A percentile compares a stretch with the other conserved stretches of the same genome.
Evolutionary conservation across 768 basidiomycete genomes (phyloP).

Genomic region (Crassisporium funariophilum): DNA sequence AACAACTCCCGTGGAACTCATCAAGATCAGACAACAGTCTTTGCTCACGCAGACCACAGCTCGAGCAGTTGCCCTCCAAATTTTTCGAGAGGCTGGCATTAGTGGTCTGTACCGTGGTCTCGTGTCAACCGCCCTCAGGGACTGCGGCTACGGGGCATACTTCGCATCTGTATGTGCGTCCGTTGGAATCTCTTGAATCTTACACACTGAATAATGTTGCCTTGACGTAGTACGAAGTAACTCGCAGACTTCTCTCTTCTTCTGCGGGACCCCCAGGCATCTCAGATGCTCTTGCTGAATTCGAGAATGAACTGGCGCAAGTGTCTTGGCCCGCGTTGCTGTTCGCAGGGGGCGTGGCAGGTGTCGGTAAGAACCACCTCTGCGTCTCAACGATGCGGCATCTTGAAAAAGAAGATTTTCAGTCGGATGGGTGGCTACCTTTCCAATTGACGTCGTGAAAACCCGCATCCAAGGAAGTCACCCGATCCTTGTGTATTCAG

Average conservation of each 20-base stretch:
- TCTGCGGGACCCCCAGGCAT: slow-evolving; percentile 21
- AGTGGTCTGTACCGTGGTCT: slow-evolving; percentile 78
- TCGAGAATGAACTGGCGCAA: slow-evolving; percentile 37
- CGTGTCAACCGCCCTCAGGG: slow-evolving; percentile 71
- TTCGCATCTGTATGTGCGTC: slow-evolving; percentile 66
- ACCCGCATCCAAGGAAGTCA: slow-evolving; percentile 76
- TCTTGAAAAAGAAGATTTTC: no score
- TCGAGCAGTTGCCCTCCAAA: slow-evolving; percentile 52
- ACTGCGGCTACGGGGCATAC: slow-evolving; percentile 85
- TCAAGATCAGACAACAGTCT: slow-evolving; percentile 85
- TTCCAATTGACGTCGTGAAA: slow-evolving; percentile 89
- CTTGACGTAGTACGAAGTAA: slow-evolving; percentile 60
- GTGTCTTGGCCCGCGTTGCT: slow-evolving; percentile 60
- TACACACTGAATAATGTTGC: not conserved
- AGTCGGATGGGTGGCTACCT: slow-evolving; percentile 80
- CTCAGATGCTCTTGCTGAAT: slow-evolving; percentile 41
- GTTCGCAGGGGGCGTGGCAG: slow-evolving; percentile 76
- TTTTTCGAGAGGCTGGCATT: slow-evolving; percentile 58
- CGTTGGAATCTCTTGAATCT: not conserved
- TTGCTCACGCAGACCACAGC: slow-evolving; percentile 50
- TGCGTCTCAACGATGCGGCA: not conserved
- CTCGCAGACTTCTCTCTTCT: slow-evolving; percentile 49
- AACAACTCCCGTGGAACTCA: slow-evolving; percentile 82
- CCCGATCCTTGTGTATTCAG: slow-evolving; percentile 13
- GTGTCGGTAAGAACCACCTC: slow-evolving; percentile 43